Evolutionary conservation across 164 flowering plant genomes (phyloP).

Genomic region (Cinnamomum chago): DNA sequence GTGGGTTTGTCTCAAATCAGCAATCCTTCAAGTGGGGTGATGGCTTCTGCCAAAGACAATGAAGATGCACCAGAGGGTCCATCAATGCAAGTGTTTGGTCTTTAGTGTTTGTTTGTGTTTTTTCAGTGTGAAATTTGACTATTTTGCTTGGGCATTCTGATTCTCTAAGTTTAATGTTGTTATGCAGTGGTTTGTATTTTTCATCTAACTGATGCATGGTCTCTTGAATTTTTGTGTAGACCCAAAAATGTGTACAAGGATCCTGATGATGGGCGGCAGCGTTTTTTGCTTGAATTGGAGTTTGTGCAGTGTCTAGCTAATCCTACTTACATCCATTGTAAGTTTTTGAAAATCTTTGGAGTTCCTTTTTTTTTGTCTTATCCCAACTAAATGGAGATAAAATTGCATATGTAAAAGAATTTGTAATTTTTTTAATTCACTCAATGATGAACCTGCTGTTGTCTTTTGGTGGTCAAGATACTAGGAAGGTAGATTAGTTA

Average conservation of each 20-base stretch:
- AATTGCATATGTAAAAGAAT: no score
- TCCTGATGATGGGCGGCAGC: conserved; percentile 91
- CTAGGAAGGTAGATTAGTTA: neutral
- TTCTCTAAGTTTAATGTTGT: neutral
- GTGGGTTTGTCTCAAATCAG: no score
- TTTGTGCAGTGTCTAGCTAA: conserved; percentile 94
- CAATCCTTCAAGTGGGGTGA: neutral
- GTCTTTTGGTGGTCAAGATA: neutral
- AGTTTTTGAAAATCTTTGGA: conserved; percentile 12
- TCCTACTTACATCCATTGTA: conserved; percentile 96
- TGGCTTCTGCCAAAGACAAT: conserved; percentile 14
- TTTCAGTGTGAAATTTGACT: neutral
- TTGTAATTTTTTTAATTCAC: no score
- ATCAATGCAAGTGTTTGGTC: conserved; percentile 10
- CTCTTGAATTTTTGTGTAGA: conserved; percentile 31
- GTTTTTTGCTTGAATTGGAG: conserved; percentile 90
- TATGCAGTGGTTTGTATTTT: neutral
- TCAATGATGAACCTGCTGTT: neutral
- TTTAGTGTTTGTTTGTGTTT: neutral
- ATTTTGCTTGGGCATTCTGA: neutral
- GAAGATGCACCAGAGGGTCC: conserved; percentile 8
- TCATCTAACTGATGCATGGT: neutral
- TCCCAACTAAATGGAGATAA: neutral
- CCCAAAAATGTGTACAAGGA: conserved; percentile 69
- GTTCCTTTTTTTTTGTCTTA: neutral